phyloP scores from a whole-genome alignment of 225 moss, liverwort and hornwort genomes.

The Sphagnum contortum region DNA sequence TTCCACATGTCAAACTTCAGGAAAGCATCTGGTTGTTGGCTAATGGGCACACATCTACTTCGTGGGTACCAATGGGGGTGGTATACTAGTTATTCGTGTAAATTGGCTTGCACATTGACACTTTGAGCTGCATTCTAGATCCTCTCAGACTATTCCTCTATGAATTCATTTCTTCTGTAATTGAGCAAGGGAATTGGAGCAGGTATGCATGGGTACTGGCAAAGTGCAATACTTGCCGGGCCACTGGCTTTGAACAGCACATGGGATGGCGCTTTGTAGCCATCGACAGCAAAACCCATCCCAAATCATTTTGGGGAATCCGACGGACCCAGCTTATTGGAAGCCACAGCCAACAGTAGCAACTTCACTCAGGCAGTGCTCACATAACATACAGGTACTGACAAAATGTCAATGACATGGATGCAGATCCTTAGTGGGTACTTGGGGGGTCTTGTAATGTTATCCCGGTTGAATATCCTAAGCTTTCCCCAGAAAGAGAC shows the following conservation, averaged over 20 bases:
- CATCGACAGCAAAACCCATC: slow-evolving; percentile 59
- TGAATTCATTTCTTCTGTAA: not conserved
- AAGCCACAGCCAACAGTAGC: not conserved
- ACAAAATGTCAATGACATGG: too few relatives aligned
- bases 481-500: too few relatives aligned
- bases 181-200: slow-evolving; percentile 9
- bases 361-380: too few relatives aligned
- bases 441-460: too few relatives aligned
- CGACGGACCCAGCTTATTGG: slow-evolving; percentile 74
- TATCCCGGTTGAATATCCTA: too few relatives aligned
- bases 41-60: not conserved
- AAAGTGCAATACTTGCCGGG: slow-evolving; percentile 55
- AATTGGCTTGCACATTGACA: not conserved
- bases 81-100: too few relatives aligned
- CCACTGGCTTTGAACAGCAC: slow-evolving; percentile 46
- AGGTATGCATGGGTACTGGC: slow-evolving; percentile 96
- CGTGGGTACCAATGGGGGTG: too few relatives aligned
- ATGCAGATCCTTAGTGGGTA: too few relatives aligned
- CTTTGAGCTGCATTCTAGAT: not conserved
- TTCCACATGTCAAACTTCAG: not conserved
- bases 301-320: slow-evolving; percentile 92
- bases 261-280: slow-evolving; percentile 97
- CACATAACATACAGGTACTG: too few relatives aligned
- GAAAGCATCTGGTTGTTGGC: not conserved
- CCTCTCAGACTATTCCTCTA: not conserved